Evolutionary conservation across 768 basidiomycete genomes (phyloP), one percentile per base, ranked within the genome.

Genomic region (Rhodosporidiobolus odoratus): DNA sequence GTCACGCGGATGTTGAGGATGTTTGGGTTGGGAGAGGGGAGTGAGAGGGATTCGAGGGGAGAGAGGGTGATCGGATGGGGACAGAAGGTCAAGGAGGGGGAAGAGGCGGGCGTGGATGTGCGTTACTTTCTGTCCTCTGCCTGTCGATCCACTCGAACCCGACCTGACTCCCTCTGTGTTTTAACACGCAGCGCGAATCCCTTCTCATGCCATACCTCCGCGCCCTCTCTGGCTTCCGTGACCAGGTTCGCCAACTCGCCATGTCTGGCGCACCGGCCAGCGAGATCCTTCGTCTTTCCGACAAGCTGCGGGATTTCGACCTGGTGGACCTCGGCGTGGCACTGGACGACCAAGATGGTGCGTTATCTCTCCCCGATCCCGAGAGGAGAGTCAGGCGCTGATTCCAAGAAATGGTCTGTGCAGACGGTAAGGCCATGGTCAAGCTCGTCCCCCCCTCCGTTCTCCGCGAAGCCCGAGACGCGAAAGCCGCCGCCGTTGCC

Each of bases 291-390:
- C 84, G 86, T 30, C 85, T 96, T 32, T 93, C 88, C 76, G 96
- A 99, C 81, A 87, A 86, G 73, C 84, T 99, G 69, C 86, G 96
- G 23, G 95, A 98, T 78, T 82, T 85, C 41, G 94, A 96, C 77
- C 82, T 97, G 52, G 88, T 94, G 52, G 88, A 92, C n/a, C 83
- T 98, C 59, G 96, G 96, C 13, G 91, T 99, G 10, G 93, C 93
- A 13, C 82, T 99, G 41, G 96, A 98, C 78, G 96, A 99, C 82
- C 91, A 92, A 81, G 92, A 94, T 83, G 92, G 92, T 88, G 71
- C 60, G 82, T 79, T 16, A 15, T 40, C 37, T 35, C 56, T 30
- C 65, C 50, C 47, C 37, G 58, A 7, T 30, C 56, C 54, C 62
- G 17, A 38, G 54, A 23, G 4, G 30, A 21, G 32, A 35, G 35